These are phyloP conservation scores for Trichosporon sp. DNA, from an alignment of 1,284 basidiomycete genomes.

Conservation along the genomic window DNA sequence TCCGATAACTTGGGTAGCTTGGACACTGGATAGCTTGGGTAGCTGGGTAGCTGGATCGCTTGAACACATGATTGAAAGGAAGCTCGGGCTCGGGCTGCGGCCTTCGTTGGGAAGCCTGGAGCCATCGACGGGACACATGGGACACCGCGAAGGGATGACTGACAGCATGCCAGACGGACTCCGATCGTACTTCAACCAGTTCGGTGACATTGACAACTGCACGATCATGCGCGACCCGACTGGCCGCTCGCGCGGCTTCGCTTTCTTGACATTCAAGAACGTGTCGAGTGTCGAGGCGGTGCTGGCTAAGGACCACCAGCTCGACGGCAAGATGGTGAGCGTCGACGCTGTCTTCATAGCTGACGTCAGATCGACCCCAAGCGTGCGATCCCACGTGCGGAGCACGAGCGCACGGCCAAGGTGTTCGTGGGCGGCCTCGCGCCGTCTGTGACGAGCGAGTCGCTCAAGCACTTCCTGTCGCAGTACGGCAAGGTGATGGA, in stretches of 20 bases:
- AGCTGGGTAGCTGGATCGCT: neutral
- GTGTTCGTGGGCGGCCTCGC: slow-evolving; percentile 95
- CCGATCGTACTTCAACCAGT: slow-evolving; percentile 78
- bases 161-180: slow-evolving; percentile 60
- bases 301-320: slow-evolving; percentile 78
- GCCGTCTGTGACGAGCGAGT: slow-evolving; percentile 83
- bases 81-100: neutral
- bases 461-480: slow-evolving; percentile 85
- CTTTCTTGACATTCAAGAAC: slow-evolving; percentile 86
- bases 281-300: slow-evolving; percentile 82
- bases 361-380: slow-evolving; percentile 94
- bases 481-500: slow-evolving; percentile 89
- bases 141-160: neutral
- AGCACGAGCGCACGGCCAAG: slow-evolving; percentile 85
- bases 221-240: slow-evolving; percentile 92
- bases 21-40: slow-evolving; percentile 2
- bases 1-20: neutral
- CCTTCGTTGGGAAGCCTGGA: neutral
- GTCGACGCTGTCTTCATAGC: neutral
- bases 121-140: neutral
- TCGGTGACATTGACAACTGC: slow-evolving; percentile 84
- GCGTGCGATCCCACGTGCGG: slow-evolving; percentile 92
- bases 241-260: slow-evolving; percentile 86
- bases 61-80: neutral
- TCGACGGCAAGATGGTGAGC: slow-evolving; percentile 84